phyloP scores from a whole-genome alignment of 306 rosid species.

The Gynostemma pentaphyllum region DNA sequence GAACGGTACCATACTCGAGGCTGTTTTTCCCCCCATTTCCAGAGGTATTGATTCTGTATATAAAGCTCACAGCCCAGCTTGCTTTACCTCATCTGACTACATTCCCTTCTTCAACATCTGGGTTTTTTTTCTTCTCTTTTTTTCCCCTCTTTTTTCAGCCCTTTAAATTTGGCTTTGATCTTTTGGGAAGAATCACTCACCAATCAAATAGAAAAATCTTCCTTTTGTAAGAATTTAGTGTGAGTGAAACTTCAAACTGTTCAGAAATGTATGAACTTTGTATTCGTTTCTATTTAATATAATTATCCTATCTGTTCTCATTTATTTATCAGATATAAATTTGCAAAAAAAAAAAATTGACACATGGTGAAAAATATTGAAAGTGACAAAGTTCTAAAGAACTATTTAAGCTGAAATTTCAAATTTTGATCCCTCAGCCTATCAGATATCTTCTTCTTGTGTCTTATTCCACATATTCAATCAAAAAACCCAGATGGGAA shows the following conservation, averaged over 20 bases:
- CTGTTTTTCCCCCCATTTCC: slow-evolving; percentile 7
- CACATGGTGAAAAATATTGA: background rate
- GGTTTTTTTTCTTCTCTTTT: too few species aligned
- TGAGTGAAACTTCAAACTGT: background rate
- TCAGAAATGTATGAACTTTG: background rate
- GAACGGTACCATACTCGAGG: background rate
- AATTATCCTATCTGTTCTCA: background rate
- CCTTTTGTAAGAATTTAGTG: background rate
- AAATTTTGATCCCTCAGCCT: too few species aligned
- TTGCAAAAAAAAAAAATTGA: background rate
- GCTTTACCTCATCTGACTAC: slow-evolving; percentile 4
- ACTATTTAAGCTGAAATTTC: too few species aligned
- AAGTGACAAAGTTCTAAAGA: background rate
- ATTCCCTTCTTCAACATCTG: background rate
- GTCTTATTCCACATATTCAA: background rate
- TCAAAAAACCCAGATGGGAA: background rate
- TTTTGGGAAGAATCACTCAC: background rate
- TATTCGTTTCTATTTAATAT: background rate
- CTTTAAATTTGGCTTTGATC: background rate
- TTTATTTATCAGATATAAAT: background rate
- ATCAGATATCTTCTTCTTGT: background rate
- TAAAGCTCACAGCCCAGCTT: slow-evolving; percentile 7
- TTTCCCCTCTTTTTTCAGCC: background rate
- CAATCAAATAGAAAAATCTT: background rate
- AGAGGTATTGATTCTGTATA: slow-evolving; percentile 6